phyloP scores from a whole-genome alignment of 2,329 filamentous ascomycete species.

The Chaetomiaceae sp. region DNA sequence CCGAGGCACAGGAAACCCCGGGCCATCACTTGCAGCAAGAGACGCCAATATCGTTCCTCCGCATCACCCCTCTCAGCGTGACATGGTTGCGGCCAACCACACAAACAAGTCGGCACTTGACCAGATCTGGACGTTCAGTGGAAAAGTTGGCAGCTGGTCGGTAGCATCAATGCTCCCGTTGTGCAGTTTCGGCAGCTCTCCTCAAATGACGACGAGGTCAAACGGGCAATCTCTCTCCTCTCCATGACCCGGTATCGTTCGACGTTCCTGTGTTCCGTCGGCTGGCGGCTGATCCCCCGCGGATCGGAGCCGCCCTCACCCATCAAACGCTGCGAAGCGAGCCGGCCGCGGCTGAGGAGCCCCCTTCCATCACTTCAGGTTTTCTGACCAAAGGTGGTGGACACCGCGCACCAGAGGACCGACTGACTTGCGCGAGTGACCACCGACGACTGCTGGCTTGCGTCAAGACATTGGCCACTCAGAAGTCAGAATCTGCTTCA shows the following conservation, averaged over 20 bases:
- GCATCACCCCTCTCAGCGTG: constrained; percentile 3
- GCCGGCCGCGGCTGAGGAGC: constrained; percentile 1
- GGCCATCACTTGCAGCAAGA: not conserved
- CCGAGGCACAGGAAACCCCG: constrained; percentile 2
- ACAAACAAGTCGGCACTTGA: constrained; percentile 13
- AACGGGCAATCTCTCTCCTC: not conserved
- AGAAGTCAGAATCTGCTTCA: constrained; percentile 26
- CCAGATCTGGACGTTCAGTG: constrained; percentile 11
- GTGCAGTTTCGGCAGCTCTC: constrained; percentile 12
- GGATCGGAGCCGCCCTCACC: constrained; percentile 4
- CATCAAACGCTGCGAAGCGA: constrained; percentile 11
- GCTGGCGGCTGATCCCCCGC: constrained; percentile 8
- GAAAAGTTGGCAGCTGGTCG: constrained; percentile 3
- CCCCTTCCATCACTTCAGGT: not conserved
- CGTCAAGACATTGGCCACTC: constrained; percentile 31
- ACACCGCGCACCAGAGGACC: not conserved
- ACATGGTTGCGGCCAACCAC: constrained; percentile 9
- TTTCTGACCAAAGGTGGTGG: not conserved
- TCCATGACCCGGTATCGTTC: not conserved
- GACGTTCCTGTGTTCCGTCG: not conserved
- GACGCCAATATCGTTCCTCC: constrained; percentile 11
- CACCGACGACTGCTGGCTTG: constrained; percentile 29
- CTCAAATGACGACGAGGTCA: constrained; percentile 7
- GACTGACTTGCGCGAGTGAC: constrained; percentile 20
- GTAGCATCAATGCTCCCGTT: constrained; percentile 17